Evolutionary conservation across 331 rosid species (phyloP).

Genomic region (Dryas integrifolia): DNA sequence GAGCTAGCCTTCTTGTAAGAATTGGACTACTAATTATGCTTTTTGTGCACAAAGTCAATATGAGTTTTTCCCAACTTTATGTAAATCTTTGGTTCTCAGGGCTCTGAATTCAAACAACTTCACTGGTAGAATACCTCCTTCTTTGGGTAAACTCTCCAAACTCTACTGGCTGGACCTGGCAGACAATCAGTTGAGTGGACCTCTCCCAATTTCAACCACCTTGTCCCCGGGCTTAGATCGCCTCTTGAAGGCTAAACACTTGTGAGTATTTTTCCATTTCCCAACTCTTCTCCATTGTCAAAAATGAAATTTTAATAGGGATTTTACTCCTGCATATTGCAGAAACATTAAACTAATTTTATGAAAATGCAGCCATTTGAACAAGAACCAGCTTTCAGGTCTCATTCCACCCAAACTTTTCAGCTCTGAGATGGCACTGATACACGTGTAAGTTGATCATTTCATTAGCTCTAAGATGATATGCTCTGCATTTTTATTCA

Average conservation of each 20-base stretch:
- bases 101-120: constrained; percentile 70
- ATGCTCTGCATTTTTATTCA: not conserved
- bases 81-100: constrained; percentile 32
- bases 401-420: constrained; percentile 59
- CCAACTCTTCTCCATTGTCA: not conserved
- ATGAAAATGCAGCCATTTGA: constrained; percentile 69
- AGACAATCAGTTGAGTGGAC: constrained; percentile 59
- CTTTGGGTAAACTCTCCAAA: constrained; percentile 75
- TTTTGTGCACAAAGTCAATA: not conserved
- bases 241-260: constrained; percentile 71
- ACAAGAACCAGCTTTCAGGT: constrained; percentile 79
- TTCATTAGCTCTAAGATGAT: not conserved
- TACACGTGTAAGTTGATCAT: constrained; percentile 61
- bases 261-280: constrained; percentile 47
- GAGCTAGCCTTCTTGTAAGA: constrained; percentile 75
- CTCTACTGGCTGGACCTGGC: constrained; percentile 73
- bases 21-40: not conserved
- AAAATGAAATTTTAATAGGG: not conserved
- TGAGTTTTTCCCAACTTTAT: not conserved
- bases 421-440: constrained; percentile 66
- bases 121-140: constrained; percentile 59
- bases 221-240: constrained; percentile 66
- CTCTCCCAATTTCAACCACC: constrained; percentile 62
- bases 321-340: constrained; percentile 1
- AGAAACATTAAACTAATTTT: constrained; percentile 7